Evolutionary conservation across 1,284 basidiomycete genomes (phyloP), one percentile per base, ranked within the genome.

Genomic region (Lentinus polychrous): DNA sequence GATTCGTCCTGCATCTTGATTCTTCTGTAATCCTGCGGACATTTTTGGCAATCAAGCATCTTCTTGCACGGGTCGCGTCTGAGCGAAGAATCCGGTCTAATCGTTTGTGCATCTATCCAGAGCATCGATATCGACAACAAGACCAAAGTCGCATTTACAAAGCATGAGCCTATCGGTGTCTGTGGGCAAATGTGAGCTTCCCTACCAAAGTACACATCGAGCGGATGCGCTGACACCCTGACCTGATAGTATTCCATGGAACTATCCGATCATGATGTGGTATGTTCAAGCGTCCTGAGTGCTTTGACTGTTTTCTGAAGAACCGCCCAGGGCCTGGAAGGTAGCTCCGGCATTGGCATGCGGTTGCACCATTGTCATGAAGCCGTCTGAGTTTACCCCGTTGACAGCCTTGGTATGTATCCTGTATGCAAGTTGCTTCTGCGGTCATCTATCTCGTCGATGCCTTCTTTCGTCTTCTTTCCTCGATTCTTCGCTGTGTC

Each of bases 261-360:
- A 94, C 69, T 94, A 93, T 65, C 93, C 91, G 12, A 86, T 95
- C 63, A 80, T 80, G 57, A 94, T 94, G 91, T 91, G 89, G 84
- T 83, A 65, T 22, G 74, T 63, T 18, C 8, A 27, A 5, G 10
- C 10, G 10, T 27, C 10, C 10, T 4, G 27, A 10, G 10, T 27
- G 10, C 15, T 15, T 24, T 10, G 6, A 33, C 23, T 35, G 5
- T 36, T 44, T 49, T 36, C 35, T 45, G 17, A 40, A 20, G 3
- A 14, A 43, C 22, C 22, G 45, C 27, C n/a, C 48, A 87, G 85
- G 84, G 73, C 85, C 8, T 94, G 92, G 91, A 94, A 94, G 69
- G 76, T 94, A 45, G 91, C 84, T 8, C 93, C 93, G 23, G 93
- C 93, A 3, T 76, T 95, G 46, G 91, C 94, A 6, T 83, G 82